Base-by-base conservation (phyloP, 2,329 filamentous ascomycete genomes). In the Byssochlamys sp. region DNA sequence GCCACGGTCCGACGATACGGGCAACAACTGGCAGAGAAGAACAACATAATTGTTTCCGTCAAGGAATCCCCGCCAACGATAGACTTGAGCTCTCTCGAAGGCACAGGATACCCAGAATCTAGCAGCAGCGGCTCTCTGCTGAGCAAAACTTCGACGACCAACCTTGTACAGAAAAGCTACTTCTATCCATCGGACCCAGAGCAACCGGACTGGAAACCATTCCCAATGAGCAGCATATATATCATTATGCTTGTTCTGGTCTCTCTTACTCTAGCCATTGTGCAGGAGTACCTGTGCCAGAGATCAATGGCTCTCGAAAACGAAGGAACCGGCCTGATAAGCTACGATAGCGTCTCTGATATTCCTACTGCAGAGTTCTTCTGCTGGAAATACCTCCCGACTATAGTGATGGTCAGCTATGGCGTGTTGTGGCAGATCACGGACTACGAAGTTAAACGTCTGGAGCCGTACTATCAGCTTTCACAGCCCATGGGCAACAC, bases 391-490 rank as follows among this genome's bases (percentile, higher is more conserved):
- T 73, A 73, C 73, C 75, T 68, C 64, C 76, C 57, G 61, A 77
- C 78, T 11, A 69, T 79, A 53, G 65, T 77, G n/a, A 74, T 77
- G 33, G 75, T 80, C 53, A 71, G 71, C 25, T 80, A 78, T 58
- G 77, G 78, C 52, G 75, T 80, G 11, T 60, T 79, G 11, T 80
- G 77, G 74, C 77, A 78, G 58, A 75, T 79, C 59, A 72, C 75
- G 28, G 77, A 80, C 59, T 80, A 76, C 54, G 77, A 80, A 45
- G 75, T 79, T 52, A 78, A 78, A 61, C 74, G 77, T n/a, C 62
- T 80, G 29, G 77, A 80, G 58, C 77, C 77, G 4, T 80, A 74
- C 59, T 80, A 79, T 58, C 77, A 73, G 56, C 62, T 73, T 7
- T 72, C 71, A 3, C 68, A 67, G 56, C 66, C 65, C 12, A 63